These are phyloP conservation scores for Arthrobotrys sphaeroides DNA, from an alignment of 2,329 filamentous ascomycete genomes.

Conservation along the genomic window DNA sequence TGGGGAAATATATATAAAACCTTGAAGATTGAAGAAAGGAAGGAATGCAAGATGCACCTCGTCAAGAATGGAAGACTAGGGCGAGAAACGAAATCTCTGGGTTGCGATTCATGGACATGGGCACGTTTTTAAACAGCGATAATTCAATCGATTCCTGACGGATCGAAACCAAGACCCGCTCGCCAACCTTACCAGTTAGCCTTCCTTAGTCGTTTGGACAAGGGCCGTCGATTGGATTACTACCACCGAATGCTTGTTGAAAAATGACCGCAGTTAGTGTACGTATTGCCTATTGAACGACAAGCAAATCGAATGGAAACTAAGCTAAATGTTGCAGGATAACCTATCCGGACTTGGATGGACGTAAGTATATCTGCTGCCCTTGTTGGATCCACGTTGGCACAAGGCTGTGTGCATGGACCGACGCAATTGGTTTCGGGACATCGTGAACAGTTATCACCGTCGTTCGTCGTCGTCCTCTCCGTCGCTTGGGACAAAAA, in stretches of 20 bases:
- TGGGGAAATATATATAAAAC: conserved; percentile 44
- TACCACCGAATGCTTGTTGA: conserved; percentile 23
- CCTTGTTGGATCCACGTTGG: conserved; percentile 54
- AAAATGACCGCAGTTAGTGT: conserved; percentile 51
- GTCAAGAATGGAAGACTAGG: conserved; percentile 34
- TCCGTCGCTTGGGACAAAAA: conserved; percentile 9
- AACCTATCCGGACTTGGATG: conserved; percentile 50
- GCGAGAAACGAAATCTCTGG: conserved; percentile 39
- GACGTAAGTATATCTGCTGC: conserved; percentile 24
- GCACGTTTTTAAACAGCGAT: conserved; percentile 46
- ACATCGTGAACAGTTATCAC: conserved; percentile 17
- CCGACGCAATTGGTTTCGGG: conserved; percentile 50
- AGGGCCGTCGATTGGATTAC: conserved; percentile 23
- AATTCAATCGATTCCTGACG: conserved; percentile 25
- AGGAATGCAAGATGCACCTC: conserved; percentile 26
- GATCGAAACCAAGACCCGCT: conserved; percentile 31
- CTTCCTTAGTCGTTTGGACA: conserved; percentile 33
- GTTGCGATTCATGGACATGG: conserved; percentile 34
- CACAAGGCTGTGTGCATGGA: conserved; percentile 50
- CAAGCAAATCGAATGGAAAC: conserved; percentile 21
- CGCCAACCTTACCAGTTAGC: conserved; percentile 43
- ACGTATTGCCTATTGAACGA: conserved; percentile 33
- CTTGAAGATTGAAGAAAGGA: conserved; percentile 14
- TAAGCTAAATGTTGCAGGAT: conserved; percentile 27
- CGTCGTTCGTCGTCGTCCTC: conserved; percentile 13